A percentile compares a stretch with the other conserved stretches of the same genome.
Evolutionary conservation across 1,284 basidiomycete genomes (phyloP).

Genomic region (Ustilago vetiveriae): DNA sequence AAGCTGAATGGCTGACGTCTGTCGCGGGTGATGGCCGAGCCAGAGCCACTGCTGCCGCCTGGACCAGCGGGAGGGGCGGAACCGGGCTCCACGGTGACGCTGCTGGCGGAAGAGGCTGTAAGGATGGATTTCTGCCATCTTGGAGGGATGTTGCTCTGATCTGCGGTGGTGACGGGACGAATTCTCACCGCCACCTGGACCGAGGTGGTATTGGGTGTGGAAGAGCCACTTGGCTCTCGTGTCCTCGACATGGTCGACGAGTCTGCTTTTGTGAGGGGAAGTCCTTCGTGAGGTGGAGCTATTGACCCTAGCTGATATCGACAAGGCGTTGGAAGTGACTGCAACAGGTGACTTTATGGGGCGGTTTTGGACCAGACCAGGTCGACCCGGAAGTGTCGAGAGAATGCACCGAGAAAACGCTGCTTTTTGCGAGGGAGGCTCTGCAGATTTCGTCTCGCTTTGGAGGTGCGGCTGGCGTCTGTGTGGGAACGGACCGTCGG

Average conservation of each 20-base stretch:
- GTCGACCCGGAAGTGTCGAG: background rate
- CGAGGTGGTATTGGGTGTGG: conserved; percentile 35
- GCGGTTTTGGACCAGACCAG: no score
- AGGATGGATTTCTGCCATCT: conserved; percentile 91
- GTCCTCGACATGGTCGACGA: conserved; percentile 25
- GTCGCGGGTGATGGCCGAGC: conserved; percentile 68
- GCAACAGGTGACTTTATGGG: no score
- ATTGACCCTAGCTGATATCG: no score
- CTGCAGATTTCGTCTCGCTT: no score
- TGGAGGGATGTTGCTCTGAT: conserved; percentile 81
- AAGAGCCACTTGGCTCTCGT: conserved; percentile 35
- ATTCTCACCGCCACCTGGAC: conserved; percentile 79
- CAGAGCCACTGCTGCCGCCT: conserved; percentile 69
- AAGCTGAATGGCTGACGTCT: conserved; percentile 86
- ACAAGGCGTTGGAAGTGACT: no score
- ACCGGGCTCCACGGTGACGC: conserved; percentile 53
- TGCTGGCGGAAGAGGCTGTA: conserved; percentile 70
- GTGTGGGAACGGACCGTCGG: no score
- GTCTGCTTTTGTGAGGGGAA: no score
- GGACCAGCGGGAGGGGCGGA: conserved; percentile 39
- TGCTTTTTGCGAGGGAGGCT: background rate
- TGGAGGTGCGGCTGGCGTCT: no score
- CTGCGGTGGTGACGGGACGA: conserved; percentile 83
- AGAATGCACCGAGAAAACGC: no score
- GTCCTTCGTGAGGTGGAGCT: background rate